These are phyloP conservation scores for Phytophthora rubi DNA, from an alignment of 352 stramenopile species.

Conservation along the genomic window DNA sequence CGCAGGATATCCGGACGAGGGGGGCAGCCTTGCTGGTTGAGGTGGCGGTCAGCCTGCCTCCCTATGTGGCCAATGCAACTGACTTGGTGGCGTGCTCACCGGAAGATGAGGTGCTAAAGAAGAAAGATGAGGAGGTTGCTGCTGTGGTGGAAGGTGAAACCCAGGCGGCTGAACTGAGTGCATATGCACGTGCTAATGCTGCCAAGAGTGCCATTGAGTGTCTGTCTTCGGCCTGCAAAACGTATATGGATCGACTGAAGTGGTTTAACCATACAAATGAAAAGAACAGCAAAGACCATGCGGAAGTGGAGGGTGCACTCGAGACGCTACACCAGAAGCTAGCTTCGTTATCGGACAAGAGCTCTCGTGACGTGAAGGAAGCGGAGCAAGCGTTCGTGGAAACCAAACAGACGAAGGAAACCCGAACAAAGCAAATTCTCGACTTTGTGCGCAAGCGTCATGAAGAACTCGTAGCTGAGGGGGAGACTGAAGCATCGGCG, in stretches of 20 bases:
- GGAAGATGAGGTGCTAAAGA: conserved; percentile 24
- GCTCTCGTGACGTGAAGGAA: conserved; percentile 30
- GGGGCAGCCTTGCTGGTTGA: conserved; percentile 21
- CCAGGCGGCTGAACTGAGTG: conserved; percentile 21
- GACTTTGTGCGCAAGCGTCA: conserved; percentile 41
- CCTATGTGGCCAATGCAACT: conserved; percentile 20
- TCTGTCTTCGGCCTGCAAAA: conserved; percentile 46
- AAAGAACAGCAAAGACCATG: conserved; percentile 22
- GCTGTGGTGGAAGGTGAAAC: conserved; percentile 29
- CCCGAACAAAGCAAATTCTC: conserved; percentile 37
- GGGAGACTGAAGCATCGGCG: conserved; percentile 43
- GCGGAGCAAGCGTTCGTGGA: conserved; percentile 33
- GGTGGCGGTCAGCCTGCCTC: conserved; percentile 33
- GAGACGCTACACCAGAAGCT: conserved; percentile 38
- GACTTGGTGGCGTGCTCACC: conserved; percentile 26
- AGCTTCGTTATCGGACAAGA: conserved; percentile 14
- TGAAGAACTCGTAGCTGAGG: conserved; percentile 34
- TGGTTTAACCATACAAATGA: conserved; percentile 35
- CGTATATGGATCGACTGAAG: conserved; percentile 47
- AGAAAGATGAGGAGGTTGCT: conserved; percentile 33
- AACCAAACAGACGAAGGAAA: conserved; percentile 38
- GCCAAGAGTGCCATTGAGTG: conserved; percentile 50
- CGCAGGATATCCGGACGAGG: conserved; percentile 24
- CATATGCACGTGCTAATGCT: conserved; percentile 42
- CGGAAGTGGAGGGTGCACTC: conserved; percentile 29